These are phyloP conservation scores for Arabis alpina DNA, from an alignment of 345 rosid species.

Conservation along the genomic window DNA sequence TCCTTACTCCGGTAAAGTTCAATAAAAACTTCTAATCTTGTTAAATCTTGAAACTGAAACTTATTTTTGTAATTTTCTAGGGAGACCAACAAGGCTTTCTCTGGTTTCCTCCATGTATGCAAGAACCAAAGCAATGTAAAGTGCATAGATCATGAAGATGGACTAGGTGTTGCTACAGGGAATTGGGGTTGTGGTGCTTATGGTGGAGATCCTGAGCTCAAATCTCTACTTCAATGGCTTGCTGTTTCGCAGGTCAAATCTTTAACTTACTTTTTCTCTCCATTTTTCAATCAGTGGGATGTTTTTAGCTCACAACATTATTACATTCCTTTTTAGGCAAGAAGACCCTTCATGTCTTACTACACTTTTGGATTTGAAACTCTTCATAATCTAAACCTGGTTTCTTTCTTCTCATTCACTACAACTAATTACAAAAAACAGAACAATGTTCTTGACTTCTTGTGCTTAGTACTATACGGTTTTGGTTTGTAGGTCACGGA, in stretches of 20 bases:
- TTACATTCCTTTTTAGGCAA: constrained; percentile 58
- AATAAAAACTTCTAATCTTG: background rate
- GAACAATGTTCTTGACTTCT: background rate
- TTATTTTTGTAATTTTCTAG: no score
- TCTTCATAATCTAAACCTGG: constrained; percentile 59
- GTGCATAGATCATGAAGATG: constrained; percentile 47
- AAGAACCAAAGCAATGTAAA: constrained; percentile 35
- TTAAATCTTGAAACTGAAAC: constrained; percentile 8
- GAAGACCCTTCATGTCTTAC: constrained; percentile 65
- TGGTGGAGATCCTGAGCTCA: constrained; percentile 89
- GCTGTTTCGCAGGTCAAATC: constrained; percentile 83
- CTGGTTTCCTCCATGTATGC: constrained; percentile 71
- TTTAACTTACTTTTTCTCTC: background rate
- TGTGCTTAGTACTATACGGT: background rate
- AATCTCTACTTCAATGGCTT: constrained; percentile 89
- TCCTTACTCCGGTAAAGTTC: constrained; percentile 57
- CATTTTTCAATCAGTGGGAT: background rate
- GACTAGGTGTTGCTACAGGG: constrained; percentile 72
- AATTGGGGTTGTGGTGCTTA: constrained; percentile 99
- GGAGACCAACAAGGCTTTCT: constrained; percentile 82
- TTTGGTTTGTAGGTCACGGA: constrained; percentile 49
- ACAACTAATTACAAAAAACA: constrained; percentile 3
- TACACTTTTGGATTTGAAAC: constrained; percentile 61
- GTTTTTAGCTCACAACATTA: constrained; percentile 13
- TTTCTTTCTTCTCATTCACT: constrained; percentile 22